A percentile compares a stretch with the other conserved stretches of the same genome.
Evolutionary conservation across 1,139 yeast species (phyloP).

Genomic region (Candida labiduridarum): DNA sequence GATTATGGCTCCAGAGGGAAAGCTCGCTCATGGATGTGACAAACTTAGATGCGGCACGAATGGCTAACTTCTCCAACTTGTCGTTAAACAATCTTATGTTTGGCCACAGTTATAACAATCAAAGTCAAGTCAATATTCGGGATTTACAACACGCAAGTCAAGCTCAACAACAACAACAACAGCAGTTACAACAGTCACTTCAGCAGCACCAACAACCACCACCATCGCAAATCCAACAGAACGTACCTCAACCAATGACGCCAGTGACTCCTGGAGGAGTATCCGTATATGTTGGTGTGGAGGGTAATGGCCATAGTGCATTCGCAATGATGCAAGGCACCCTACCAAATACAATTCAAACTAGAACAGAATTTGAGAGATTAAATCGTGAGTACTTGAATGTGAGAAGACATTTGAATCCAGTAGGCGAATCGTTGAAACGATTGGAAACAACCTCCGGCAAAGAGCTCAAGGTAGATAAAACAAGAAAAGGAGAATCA

Average conservation of each 20-base stretch:
- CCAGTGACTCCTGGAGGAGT: conserved; percentile 10
- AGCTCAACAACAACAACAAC: conserved; percentile 3
- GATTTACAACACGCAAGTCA: conserved; percentile 17
- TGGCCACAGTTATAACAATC: conserved; percentile 32
- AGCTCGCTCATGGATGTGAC: conserved; percentile 64
- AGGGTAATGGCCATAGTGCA: conserved; percentile 22
- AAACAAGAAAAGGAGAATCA: conserved; percentile 20
- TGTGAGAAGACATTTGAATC: conserved; percentile 69
- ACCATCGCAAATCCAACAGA: neutral
- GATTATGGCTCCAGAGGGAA: conserved; percentile 82
- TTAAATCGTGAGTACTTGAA: conserved; percentile 73
- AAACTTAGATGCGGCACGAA: conserved; percentile 34
- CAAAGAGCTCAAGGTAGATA: conserved; percentile 24
- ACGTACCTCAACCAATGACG: conserved; percentile 8
- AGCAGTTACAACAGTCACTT: conserved; percentile 5
- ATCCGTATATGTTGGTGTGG: neutral
- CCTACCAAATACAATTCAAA: conserved; percentile 55
- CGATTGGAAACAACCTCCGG: conserved; percentile 37
- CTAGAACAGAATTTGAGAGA: conserved; percentile 75
- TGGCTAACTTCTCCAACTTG: conserved; percentile 43
- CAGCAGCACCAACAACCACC: conserved; percentile 6
- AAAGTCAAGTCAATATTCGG: conserved; percentile 27
- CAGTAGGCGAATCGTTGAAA: conserved; percentile 63
- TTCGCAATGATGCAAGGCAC: conserved; percentile 35
- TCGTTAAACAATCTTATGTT: conserved; percentile 53